Percentiles rank a stretch among this genome's conserved stretches.
phyloP scores from a whole-genome alignment of 148 eudicot genomes.

The Rhododendron henanense region DNA sequence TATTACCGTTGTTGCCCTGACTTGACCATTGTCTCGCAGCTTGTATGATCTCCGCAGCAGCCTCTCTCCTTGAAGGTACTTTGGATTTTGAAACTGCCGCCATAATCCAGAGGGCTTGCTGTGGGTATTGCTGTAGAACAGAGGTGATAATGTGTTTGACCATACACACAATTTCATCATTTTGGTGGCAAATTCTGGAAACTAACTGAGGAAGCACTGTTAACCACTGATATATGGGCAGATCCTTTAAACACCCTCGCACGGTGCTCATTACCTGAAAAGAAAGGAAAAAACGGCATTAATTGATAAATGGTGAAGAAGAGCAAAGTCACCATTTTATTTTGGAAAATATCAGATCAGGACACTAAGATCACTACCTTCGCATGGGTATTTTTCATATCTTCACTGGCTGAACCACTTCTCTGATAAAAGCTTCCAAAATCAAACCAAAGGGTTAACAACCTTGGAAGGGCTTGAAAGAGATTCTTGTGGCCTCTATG shows the following conservation, averaged over 20 bases:
- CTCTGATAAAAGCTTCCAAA: no score
- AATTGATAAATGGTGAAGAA: background rate
- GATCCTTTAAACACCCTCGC: conserved; percentile 90
- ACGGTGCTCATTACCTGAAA: conserved; percentile 74
- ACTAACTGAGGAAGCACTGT: conserved; percentile 93
- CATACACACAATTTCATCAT: conserved; percentile 82
- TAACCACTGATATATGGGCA: conserved; percentile 94
- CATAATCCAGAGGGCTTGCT: conserved; percentile 97
- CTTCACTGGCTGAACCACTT: conserved; percentile 80
- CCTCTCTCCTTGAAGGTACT: conserved; percentile 82
- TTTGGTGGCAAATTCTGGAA: conserved; percentile 97
- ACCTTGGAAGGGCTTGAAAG: conserved; percentile 94
- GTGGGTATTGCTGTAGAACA: conserved; percentile 88
- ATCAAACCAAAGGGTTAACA: conserved; percentile 98
- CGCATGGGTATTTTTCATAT: conserved; percentile 57
- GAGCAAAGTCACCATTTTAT: background rate
- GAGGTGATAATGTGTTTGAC: conserved; percentile 81
- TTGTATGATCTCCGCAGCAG: conserved; percentile 92
- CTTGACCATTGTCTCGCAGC: conserved; percentile 73
- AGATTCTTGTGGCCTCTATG: conserved; percentile 94
- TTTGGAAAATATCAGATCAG: background rate
- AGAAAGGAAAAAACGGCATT: conserved; percentile 6
- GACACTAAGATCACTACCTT: conserved; percentile 44
- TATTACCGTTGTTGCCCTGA: conserved; percentile 44
- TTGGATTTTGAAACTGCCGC: conserved; percentile 98